Evolutionary conservation across 805 yeast genomes (phyloP), one percentile per base, ranked within the genome.

Genomic region (Clavispora carvajalis): DNA sequence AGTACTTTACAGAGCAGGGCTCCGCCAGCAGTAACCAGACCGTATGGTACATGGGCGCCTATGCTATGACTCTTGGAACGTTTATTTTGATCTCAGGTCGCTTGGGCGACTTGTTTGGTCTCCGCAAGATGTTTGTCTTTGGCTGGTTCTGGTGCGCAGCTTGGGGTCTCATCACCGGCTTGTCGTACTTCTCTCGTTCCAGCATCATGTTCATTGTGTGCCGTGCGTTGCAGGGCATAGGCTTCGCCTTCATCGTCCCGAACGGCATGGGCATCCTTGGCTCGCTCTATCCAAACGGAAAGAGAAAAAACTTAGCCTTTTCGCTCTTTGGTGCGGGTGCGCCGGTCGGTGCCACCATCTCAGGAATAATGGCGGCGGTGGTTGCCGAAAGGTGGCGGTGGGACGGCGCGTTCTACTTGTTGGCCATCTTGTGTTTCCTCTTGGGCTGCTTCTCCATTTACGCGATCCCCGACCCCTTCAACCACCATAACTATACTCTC

Each of bases 91-190:
- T 80, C 4, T 73, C 83, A 26, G 93, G 93, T 7, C 69, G 80
- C 37, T 53, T 82, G 34, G 93, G 95, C 24, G 95, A 85, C 52
- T 63, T 83, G 10, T 77, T 76, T 49, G 93, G 93, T 0, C 65
- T 81, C 39, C 79, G 77, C 43, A 62, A 56, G 30, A 59, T 77
- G n/a, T 66, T 80, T 39, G 31, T 78, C 0, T 49, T 66, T 4
- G 88, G 91, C 1, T 79, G 79, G 59, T 36, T 59, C 6, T 74
- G 85, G 77, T 59, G 73, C 2, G 51, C 71, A 0, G 23, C 82
- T 0, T 80, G 88, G 83, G 64, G 80, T 1, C 47, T 82, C 36
- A 59, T 85, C 15, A 70, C 77, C 3, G 91, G 90, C 0, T 51
- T 83, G 3, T 62, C 85, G 0, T 57, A 61, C 13, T 83, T 76